Evolutionary conservation across 306 rosid species (phyloP), one percentile per base, ranked within the genome.

Genomic region (Cicer bijugum): DNA sequence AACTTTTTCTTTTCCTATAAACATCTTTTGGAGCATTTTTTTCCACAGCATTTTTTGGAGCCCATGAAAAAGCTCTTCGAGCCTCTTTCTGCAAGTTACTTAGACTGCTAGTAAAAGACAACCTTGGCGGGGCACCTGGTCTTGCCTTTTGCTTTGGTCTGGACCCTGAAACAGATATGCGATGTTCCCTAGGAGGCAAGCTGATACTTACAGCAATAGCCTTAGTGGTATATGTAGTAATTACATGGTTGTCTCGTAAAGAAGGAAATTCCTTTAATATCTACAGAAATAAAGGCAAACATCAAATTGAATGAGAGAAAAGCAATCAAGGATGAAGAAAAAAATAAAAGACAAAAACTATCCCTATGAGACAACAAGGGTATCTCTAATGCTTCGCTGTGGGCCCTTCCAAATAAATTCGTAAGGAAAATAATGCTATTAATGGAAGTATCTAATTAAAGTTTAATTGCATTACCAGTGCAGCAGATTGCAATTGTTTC

Each of bases 41-140:
- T 51, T 91, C 98, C 61, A 84, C 94, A 1, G 85, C 64, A 80
- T 86, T 91, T 81, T 86, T 87, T 12, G 97, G 96, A 78, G 94
- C 92, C 98, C 98, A 93, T 57, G 98, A 91, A 80, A 93, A 91
- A 48, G 98, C 98, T 85, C 94, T 88, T 3, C 96, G 91, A 50
- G 98, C 98, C 83, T 93, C 98, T 86, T 89, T 93, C 59, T 93
- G 98, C 65, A 93, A 88, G 87, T 93, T 93, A 79, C 88, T 91
- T 38, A 93, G 84, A 82, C 98, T 93, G 75, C 90, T 89, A 2
- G 97, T 80, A 77, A 93, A 88, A 66, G 98, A 93, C 76, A 87
- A 58, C 83, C 84, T 87, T 12, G 79, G 88, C 64, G 91, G 75
- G 15, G 83, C 72, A 79, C 94, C 98, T 75, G 88, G 3, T 83